Conservation (phyloP, 495 filamentous ascomycete species). For the Aspergillus sclerotiicarbonarius region DNA sequence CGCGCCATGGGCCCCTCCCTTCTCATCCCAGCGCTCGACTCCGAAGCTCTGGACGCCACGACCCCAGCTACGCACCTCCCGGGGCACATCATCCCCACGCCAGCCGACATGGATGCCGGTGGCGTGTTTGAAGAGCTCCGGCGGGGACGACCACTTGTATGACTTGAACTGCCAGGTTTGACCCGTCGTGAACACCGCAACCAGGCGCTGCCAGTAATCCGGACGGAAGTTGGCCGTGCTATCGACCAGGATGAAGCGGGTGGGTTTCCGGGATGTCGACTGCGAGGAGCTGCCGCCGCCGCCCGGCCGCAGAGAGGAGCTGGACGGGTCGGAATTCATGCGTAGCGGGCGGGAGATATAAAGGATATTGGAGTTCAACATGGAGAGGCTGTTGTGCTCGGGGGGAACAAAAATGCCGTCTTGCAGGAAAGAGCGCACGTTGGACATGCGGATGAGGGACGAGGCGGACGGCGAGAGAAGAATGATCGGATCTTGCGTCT, state of each 20-base stretch:
- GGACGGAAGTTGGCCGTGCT: constrained; percentile 91
- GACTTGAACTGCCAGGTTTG: constrained; percentile 98
- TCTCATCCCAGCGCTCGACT: constrained; percentile 77
- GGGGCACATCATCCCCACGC: constrained; percentile 78
- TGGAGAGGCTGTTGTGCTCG: constrained; percentile 59
- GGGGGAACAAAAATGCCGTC: constrained; percentile 77
- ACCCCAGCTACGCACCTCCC: constrained; percentile 77
- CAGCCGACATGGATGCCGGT: constrained; percentile 88
- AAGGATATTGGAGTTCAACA: constrained; percentile 69
- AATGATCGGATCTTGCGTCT: constrained; percentile 88
- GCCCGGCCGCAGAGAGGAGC: constrained; percentile 24
- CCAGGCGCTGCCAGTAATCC: constrained; percentile 94
- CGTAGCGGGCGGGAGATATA: constrained; percentile 79
- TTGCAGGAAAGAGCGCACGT: constrained; percentile 94
- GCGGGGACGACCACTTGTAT: constrained; percentile 91
- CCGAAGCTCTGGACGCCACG: constrained; percentile 70
- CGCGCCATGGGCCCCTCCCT: constrained; percentile 47
- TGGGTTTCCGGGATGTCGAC: constrained; percentile 59
- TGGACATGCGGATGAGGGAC: constrained; percentile 93
- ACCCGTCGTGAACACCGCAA: constrained; percentile 96
- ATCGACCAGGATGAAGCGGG: constrained; percentile 94
- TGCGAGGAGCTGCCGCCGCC: constrained; percentile 15
- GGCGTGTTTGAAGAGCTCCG: constrained; percentile 84
- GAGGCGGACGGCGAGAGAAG: constrained; percentile 97
- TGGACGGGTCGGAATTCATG: constrained; percentile 49